A percentile compares a stretch with the other conserved stretches of the same genome.
phyloP scores from a whole-genome alignment of 2,329 filamentous ascomycete genomes.

The Pyricularia pennisetigena region DNA sequence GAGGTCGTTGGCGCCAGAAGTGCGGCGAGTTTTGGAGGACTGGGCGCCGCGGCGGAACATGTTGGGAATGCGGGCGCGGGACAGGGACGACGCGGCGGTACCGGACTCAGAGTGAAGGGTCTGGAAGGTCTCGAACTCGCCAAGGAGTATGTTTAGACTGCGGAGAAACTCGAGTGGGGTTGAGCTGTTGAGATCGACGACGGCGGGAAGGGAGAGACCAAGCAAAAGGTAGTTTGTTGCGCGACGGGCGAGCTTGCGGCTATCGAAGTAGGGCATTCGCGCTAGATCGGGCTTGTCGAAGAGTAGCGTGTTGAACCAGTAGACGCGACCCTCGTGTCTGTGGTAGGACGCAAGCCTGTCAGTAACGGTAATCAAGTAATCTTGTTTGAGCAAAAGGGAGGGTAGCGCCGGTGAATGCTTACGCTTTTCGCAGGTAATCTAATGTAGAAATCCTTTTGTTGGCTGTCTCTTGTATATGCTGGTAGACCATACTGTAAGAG shows the following conservation, averaged over 20 bases:
- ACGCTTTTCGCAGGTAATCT: conserved; percentile 90
- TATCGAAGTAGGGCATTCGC: conserved; percentile 77
- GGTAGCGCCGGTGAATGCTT: conserved; percentile 24
- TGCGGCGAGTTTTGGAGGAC: conserved; percentile 45
- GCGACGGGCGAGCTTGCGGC: conserved; percentile 74
- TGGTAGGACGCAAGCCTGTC: background rate
- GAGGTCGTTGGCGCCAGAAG: conserved; percentile 32
- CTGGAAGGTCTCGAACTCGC: conserved; percentile 92
- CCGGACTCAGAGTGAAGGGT: conserved; percentile 74
- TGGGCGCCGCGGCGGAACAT: conserved; percentile 65
- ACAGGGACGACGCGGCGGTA: conserved; percentile 57
- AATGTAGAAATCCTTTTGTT: conserved; percentile 90
- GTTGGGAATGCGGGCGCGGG: conserved; percentile 64
- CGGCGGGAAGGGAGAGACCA: conserved; percentile 79
- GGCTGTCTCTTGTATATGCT: conserved; percentile 72
- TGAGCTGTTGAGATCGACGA: conserved; percentile 78
- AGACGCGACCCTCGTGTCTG: conserved; percentile 87
- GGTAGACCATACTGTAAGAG: conserved; percentile 34
- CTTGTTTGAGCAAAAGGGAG: background rate
- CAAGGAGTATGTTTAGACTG: conserved; percentile 72
- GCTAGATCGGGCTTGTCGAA: conserved; percentile 75
- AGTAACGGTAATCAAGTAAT: background rate
- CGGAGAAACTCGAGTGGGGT: conserved; percentile 79
- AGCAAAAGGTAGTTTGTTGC: conserved; percentile 91
- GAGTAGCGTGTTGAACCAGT: conserved; percentile 97